These are phyloP conservation scores for Panicum hallii DNA, from an alignment of 202 grass and related monocot genomes.

Conservation along the genomic window DNA sequence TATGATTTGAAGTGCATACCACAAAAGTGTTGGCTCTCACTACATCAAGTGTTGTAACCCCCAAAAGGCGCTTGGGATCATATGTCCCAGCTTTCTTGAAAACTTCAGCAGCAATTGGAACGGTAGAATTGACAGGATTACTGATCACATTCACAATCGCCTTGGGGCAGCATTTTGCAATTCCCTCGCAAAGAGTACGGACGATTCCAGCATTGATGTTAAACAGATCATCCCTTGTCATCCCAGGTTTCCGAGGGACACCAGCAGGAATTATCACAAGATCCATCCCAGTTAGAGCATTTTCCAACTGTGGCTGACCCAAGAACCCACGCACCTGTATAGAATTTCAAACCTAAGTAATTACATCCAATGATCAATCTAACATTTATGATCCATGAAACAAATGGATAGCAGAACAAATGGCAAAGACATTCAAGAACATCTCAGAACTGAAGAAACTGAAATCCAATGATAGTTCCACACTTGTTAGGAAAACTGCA, in stretches of 20 bases:
- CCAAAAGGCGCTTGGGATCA: constrained; percentile 81
- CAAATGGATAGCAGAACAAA: constrained; percentile 1
- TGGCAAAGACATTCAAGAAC: neutral
- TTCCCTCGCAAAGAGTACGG: constrained; percentile 79
- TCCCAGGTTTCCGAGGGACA: constrained; percentile 86
- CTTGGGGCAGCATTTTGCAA: constrained; percentile 79
- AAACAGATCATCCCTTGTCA: constrained; percentile 96
- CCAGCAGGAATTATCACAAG: constrained; percentile 92
- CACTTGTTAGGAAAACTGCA: neutral
- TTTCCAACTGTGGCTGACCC: constrained; percentile 81
- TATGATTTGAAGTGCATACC: constrained; percentile 55
- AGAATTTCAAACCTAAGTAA: constrained; percentile 32
- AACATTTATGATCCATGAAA: neutral
- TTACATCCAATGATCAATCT: constrained; percentile 17
- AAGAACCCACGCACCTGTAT: constrained; percentile 89
- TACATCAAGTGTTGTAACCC: constrained; percentile 95
- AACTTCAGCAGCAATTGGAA: constrained; percentile 89
- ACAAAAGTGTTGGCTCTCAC: constrained; percentile 98
- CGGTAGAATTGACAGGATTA: constrained; percentile 95
- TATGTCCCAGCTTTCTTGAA: constrained; percentile 94
- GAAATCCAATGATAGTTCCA: neutral
- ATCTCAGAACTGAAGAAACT: neutral
- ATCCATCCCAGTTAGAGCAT: constrained; percentile 89
- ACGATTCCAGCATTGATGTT: constrained; percentile 97
- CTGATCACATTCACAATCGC: constrained; percentile 92